Conservation (phyloP, 2,329 filamentous ascomycete species). For the Nectriaceae sp. region DNA sequence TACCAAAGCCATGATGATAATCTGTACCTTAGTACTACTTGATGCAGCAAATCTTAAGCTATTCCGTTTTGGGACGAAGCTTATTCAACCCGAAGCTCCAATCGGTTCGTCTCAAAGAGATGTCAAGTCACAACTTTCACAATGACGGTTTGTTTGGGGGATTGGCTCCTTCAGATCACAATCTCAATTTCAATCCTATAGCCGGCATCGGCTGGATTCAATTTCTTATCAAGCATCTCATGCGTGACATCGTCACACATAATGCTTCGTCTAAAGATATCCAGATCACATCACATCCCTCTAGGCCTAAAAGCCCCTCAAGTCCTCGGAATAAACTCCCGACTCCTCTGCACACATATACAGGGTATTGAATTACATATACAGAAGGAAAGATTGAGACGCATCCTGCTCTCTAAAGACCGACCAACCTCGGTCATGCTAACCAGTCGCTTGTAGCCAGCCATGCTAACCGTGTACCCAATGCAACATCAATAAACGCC, state of each 20-base stretch:
- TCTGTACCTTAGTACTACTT: background rate
- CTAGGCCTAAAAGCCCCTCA: background rate
- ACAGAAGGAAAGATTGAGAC: constrained; percentile 8
- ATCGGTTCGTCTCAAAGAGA: no score
- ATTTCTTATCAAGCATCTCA: constrained; percentile 5
- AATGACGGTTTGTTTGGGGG: no score
- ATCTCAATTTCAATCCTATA: constrained; percentile 4
- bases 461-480: constrained; percentile 17
- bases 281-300: constrained; percentile 3
- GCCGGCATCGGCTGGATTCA: constrained; percentile 3
- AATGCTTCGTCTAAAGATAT: constrained; percentile 2
- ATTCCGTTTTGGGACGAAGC: background rate
- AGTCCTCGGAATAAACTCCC: constrained; percentile 7
- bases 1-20: no score
- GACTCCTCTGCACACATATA: constrained; percentile 20
- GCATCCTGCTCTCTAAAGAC: constrained; percentile 10
- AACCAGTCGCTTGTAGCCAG: constrained; percentile 11
- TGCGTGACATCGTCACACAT: constrained; percentile 16
- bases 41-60: background rate
- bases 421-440: constrained; percentile 10
- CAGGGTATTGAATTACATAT: constrained; percentile 19
- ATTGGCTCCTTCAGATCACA: no score
- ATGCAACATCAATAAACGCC: constrained; percentile 21
- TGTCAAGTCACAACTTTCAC: no score
- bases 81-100: no score